Evolutionary conservation across 768 basidiomycete genomes (phyloP).

Genomic region (Rhodotorula taiwanensis): DNA sequence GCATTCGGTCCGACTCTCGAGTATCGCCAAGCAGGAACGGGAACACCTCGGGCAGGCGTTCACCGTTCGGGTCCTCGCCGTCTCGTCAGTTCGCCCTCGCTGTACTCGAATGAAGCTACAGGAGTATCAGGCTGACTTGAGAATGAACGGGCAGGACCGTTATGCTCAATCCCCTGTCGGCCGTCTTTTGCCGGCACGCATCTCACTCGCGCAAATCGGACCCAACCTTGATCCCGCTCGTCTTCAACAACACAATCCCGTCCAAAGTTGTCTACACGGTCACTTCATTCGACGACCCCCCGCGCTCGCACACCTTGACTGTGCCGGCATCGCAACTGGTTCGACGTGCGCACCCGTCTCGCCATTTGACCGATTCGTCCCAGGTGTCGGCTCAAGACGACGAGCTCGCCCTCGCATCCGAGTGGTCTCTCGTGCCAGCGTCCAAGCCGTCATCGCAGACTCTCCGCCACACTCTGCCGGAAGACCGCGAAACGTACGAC

Average conservation of each 20-base stretch:
- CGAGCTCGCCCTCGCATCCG: conserved; percentile 21
- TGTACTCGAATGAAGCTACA: too few species aligned
- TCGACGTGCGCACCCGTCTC: conserved; percentile 6
- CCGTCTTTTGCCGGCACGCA: conserved; percentile 30
- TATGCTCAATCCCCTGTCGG: conserved; percentile 26
- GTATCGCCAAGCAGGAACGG: conserved; percentile 14
- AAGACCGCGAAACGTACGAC: not conserved
- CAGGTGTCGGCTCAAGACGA: conserved; percentile 17
- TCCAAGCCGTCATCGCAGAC: not conserved
- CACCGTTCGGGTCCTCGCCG: conserved; percentile 35
- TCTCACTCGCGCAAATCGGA: not conserved
- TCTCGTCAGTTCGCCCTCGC: conserved; percentile 15
- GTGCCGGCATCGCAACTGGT: conserved; percentile 17
- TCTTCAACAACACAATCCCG: conserved; percentile 36
- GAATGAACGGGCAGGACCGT: conserved; percentile 30
- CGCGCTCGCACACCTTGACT: conserved; percentile 3
- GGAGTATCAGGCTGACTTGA: too few species aligned
- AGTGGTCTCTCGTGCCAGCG: conserved; percentile 23
- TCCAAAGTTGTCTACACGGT: conserved; percentile 30
- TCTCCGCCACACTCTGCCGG: conserved; percentile 16
- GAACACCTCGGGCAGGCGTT: conserved; percentile 29
- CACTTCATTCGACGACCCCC: conserved; percentile 18
- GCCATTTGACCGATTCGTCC: not conserved
- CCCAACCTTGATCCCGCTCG: conserved; percentile 30
- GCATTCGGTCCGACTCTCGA: conserved; percentile 16